Evolutionary conservation across 495 filamentous ascomycete species (phyloP).

Genomic region (Aspergillus sclerotiicarbonarius): DNA sequence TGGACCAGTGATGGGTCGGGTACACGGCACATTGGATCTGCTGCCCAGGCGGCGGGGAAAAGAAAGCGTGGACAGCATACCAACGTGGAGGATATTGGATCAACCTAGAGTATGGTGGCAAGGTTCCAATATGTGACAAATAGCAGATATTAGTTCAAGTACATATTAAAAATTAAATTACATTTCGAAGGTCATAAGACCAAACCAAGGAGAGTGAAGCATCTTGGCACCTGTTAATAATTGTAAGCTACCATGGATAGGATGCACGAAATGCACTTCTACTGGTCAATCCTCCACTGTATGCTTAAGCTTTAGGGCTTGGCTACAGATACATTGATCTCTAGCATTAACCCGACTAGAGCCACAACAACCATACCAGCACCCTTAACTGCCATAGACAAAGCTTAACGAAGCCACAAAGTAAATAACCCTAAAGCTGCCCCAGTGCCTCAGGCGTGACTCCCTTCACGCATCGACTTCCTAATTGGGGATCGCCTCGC

Average conservation of each 20-base stretch:
- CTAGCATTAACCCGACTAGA: no score
- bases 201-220: no score
- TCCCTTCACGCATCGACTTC: constrained; percentile 10
- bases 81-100: neutral
- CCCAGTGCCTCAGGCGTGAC: constrained; percentile 4
- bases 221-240: no score
- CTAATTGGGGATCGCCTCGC: constrained; percentile 19
- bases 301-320: no score
- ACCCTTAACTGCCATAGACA: neutral
- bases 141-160: neutral
- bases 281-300: no score
- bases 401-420: neutral
- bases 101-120: neutral
- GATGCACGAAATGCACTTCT: no score
- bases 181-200: no score
- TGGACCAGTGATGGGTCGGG: constrained; percentile 60
- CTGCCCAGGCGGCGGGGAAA: constrained; percentile 27
- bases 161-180: neutral
- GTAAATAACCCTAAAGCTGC: neutral
- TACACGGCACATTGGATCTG: constrained; percentile 17
- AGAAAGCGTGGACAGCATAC: constrained; percentile 31
- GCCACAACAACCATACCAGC: no score
- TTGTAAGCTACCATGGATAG: no score
- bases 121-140: neutral
- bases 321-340: no score